Base-by-base conservation (phyloP, 2,329 filamentous ascomycete genomes). In the Sporothrix curviconia region DNA sequence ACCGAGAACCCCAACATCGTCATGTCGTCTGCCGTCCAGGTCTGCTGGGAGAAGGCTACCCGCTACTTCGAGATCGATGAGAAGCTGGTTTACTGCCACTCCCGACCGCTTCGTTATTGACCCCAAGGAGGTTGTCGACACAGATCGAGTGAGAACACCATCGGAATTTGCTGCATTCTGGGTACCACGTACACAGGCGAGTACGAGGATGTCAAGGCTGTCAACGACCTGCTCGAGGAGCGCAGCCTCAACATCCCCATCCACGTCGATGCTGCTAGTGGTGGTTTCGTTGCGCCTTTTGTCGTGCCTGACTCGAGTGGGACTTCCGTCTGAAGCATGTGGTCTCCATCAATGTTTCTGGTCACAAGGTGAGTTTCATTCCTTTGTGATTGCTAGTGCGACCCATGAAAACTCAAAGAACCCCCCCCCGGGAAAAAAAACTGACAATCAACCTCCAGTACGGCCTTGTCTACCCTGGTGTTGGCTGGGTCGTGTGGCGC, bases 11-110 rank as follows among this genome's bases (percentile, higher is more conserved):
- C 92, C 56, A 97, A 97, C 74, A 86, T 97, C 61, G 77, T 97
- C 77, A 96, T 97, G 92, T 94, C 89, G 66, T 90, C 89, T 25
- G 92, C 92, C 32, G 92, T 96, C 2, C 92, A 97, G 74, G 92
- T 96, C 40, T 96, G 91, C 79, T 96, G 92, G 92, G 91, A 96
- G 72, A 96, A 96, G 77, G 86, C 87, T 0, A 84, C 87, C 4
- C 81, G 90, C 53, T 95, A 95, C 76, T 94, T 95, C 66, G 92
- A 97, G 67, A 82, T 96, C 42, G 92, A 96, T 65, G 92, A 96
- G 77, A 90, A 89, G 73, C 91, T 81, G 8, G 82, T 86, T 32
- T 84, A 82, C 70, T 86, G 83, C n/a, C 71, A 80, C 80, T 0
- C 72, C 73, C 2, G 79, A 66, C 0, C 76, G 84, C 60, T 86